phyloP scores from a whole-genome alignment of 2,329 filamentous ascomycete genomes.

The Diplodia seriata region DNA sequence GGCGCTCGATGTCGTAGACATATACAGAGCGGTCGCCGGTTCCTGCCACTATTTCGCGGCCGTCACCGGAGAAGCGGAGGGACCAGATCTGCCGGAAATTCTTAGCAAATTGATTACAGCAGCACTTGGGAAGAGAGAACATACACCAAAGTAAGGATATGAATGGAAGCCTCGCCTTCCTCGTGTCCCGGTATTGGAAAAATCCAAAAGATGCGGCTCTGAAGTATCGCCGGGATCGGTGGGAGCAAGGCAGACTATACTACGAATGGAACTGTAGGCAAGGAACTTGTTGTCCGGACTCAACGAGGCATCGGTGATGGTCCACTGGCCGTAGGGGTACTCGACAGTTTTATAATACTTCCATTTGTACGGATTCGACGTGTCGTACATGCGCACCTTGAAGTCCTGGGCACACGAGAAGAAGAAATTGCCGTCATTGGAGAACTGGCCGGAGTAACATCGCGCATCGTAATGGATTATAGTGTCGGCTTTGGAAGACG shows the following conservation, averaged over 20 bases:
- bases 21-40: constrained; percentile 81
- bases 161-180: constrained; percentile 47
- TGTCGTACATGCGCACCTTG: constrained; percentile 95
- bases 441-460: constrained; percentile 96
- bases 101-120: constrained; percentile 18
- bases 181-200: constrained; percentile 60
- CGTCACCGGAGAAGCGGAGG: constrained; percentile 89
- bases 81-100: constrained; percentile 73
- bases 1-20: constrained; percentile 89
- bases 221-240: constrained; percentile 84
- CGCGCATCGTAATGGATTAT: constrained; percentile 86
- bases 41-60: constrained; percentile 87
- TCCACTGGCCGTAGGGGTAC: constrained; percentile 92
- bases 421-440: constrained; percentile 96
- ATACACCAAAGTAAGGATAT: constrained; percentile 54
- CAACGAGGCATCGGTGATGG: constrained; percentile 89
- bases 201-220: constrained; percentile 80
- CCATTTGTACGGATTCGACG: constrained; percentile 94
- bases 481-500: constrained; percentile 77
- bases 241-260: constrained; percentile 81
- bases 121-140: constrained; percentile 66
- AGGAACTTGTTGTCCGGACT: constrained; percentile 92
- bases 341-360: constrained; percentile 90
- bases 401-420: constrained; percentile 93
- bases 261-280: constrained; percentile 88